Evolutionary conservation across 495 filamentous ascomycete species (phyloP).

Genomic region (Aspergillus ostianus): DNA sequence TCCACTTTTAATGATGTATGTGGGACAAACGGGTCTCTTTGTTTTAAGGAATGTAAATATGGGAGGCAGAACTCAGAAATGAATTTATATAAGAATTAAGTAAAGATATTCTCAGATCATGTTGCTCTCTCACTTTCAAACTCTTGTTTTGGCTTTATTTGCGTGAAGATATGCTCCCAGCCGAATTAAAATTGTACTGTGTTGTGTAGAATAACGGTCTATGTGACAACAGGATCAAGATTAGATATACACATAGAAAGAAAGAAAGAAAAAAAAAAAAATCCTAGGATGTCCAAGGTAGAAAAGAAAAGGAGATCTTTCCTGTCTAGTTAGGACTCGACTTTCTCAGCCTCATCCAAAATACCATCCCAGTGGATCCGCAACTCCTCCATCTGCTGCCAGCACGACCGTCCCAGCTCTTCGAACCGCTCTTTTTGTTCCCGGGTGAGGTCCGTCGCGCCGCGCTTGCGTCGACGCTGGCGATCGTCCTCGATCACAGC

Average conservation of each 20-base stretch:
- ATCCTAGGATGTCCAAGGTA: background rate
- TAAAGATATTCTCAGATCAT: too few species aligned
- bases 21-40: slow-evolving; percentile 24
- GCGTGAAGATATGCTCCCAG: too few species aligned
- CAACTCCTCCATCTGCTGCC: slow-evolving; percentile 83
- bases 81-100: slow-evolving; percentile 7
- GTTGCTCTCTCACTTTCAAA: too few species aligned
- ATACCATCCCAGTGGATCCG: slow-evolving; percentile 72
- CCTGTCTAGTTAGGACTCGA: background rate
- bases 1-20: slow-evolving; percentile 29
- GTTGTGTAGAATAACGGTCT: too few species aligned
- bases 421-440: slow-evolving; percentile 73
- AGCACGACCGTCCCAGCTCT: slow-evolving; percentile 66
- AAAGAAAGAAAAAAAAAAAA: too few species aligned
- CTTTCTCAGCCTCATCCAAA: slow-evolving; percentile 42
- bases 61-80: slow-evolving; percentile 17
- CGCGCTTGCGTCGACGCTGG: slow-evolving; percentile 52
- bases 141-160: too few species aligned
- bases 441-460: slow-evolving; percentile 55
- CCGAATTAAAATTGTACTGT: too few species aligned
- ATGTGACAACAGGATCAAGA: too few species aligned
- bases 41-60: slow-evolving; percentile 43
- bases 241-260: too few species aligned
- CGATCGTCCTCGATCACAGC: slow-evolving; percentile 46
- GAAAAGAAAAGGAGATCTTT: too few species aligned